Base-by-base conservation (phyloP, 306 rosid genomes). In the Trifolium subterraneum region DNA sequence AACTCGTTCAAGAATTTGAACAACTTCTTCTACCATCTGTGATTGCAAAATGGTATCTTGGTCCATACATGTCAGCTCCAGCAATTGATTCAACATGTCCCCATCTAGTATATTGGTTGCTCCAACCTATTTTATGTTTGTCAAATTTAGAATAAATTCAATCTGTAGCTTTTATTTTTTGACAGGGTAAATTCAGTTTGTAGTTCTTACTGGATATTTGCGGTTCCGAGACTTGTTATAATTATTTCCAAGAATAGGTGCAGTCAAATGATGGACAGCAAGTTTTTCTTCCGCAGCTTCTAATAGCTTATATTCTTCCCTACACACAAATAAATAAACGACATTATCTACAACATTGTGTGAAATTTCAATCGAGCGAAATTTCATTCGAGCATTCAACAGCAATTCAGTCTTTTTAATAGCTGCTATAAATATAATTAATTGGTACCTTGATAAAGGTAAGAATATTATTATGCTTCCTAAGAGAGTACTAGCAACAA, bases 231-330 rank as follows among this genome's bases (percentile, higher is more conserved):
- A 93, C 84, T 91, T 93, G 44, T 78, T 78, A 77, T 91, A 97
- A 85, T 88, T 88, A 67, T 93, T 93, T 76, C 98, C 98, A n/a
- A 93, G 86, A 77, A 93, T 77, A 70, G 98, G 98, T 20, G 88
- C 88, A 65, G 98, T 89, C 80, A 88, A 83, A 41, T 87, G 90
- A 84, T 93, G 97, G 71, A 79, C 83, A 38, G 73, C 90, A 16
- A 93, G 90, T 74, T 90, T 93, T 81, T 12, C 45, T 41, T 41
- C 14, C 4, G 4, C 45, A 41, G 45, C 45, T 41, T 41, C 45
- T 41, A 41, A 41, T 14, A 41, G 45, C 45, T 41, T 41, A 41
- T 41, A 41, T 41, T 41, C 14, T 41, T 41, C 47, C 14, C 47
- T 41, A 3, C 14, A 41, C 12, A 41, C 45, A 41, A 41, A 41